Evolutionary conservation across 495 filamentous ascomycete genomes (phyloP).

Genomic region (Penicillium cataractarum): DNA sequence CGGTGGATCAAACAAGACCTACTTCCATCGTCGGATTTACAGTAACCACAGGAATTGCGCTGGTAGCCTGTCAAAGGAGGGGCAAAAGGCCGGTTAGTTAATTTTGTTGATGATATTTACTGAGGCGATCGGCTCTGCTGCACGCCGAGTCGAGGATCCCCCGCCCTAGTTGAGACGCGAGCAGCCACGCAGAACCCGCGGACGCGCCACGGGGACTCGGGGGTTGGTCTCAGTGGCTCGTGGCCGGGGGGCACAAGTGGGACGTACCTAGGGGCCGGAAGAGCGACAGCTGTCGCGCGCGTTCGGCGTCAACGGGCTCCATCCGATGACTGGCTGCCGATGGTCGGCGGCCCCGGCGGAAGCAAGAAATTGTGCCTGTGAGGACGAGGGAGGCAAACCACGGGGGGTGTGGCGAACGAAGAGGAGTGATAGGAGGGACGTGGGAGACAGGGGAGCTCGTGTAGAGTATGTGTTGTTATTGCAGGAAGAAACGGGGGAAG

Average conservation of each 20-base stretch:
- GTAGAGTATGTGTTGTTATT: not conserved
- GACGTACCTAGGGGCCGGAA: slow-evolving; percentile 52
- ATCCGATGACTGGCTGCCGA: slow-evolving; percentile 23
- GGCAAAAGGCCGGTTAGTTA: slow-evolving; percentile 17
- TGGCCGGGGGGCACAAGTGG: slow-evolving; percentile 24
- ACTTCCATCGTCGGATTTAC: slow-evolving; percentile 58
- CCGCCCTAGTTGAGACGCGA: slow-evolving; percentile 11
- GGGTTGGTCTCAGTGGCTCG: slow-evolving; percentile 44
- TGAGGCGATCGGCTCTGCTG: slow-evolving; percentile 9
- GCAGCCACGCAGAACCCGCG: slow-evolving; percentile 36
- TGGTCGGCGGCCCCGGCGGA: slow-evolving; percentile 23
- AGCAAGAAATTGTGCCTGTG: slow-evolving; percentile 14
- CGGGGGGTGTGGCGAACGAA: slow-evolving; percentile 17
- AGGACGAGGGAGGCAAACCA: slow-evolving; percentile 14
- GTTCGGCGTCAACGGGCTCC: slow-evolving; percentile 50
- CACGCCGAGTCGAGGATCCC: slow-evolving; percentile 9
- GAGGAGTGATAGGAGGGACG: not conserved
- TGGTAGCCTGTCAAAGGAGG: slow-evolving; percentile 47
- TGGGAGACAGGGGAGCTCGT: not conserved
- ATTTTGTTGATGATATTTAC: slow-evolving; percentile 5
- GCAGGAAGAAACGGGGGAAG: not conserved
- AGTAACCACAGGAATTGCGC: slow-evolving; percentile 58
- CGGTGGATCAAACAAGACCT: slow-evolving; percentile 31
- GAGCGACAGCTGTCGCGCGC: slow-evolving; percentile 50
- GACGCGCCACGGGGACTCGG: slow-evolving; percentile 44